Percentiles rank a stretch among this genome's conserved stretches.
phyloP scores from a whole-genome alignment of 129 eudicot genomes.

The Pittosporum tobira region DNA sequence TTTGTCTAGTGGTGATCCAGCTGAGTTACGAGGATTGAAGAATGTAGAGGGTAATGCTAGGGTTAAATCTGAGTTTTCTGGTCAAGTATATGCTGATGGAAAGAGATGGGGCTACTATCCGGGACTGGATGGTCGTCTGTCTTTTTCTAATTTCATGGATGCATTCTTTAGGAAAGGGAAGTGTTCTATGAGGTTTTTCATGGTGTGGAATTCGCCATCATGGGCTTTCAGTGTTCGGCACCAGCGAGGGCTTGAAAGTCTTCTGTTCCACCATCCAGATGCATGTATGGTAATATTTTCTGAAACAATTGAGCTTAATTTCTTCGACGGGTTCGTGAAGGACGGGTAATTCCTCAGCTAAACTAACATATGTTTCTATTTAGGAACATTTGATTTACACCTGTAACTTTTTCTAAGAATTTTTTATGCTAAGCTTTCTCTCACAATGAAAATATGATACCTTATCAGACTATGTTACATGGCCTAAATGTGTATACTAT shows the following conservation, averaged over 20 bases:
- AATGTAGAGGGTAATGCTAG: slow-evolving; percentile 7
- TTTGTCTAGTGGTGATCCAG: neutral
- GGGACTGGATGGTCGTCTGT: slow-evolving; percentile 48
- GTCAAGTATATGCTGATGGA: slow-evolving; percentile 63
- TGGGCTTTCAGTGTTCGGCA: slow-evolving; percentile 79
- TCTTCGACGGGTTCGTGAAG: slow-evolving; percentile 55
- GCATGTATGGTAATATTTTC: slow-evolving; percentile 85
- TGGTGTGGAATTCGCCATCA: slow-evolving; percentile 97
- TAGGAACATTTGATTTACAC: neutral
- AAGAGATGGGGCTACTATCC: slow-evolving; percentile 96
- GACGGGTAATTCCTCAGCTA: slow-evolving; percentile 59
- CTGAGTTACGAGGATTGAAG: slow-evolving; percentile 2
- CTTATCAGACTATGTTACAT: slow-evolving; percentile 1
- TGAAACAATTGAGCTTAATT: slow-evolving; percentile 83
- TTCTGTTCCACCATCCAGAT: slow-evolving; percentile 62
- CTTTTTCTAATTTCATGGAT: slow-evolving; percentile 70
- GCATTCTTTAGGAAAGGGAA: slow-evolving; percentile 67
- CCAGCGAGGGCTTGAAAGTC: slow-evolving; percentile 77
- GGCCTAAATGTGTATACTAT: too few relatives aligned
- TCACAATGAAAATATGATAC: neutral
- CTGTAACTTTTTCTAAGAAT: neutral
- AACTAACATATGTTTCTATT: neutral
- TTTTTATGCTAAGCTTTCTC: neutral
- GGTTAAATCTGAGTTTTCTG: slow-evolving; percentile 28
- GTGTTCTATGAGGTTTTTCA: slow-evolving; percentile 71